A percentile compares a stretch with the other conserved stretches of the same genome.
Evolutionary conservation across 257 asterid species (phyloP).

Genomic region (Solanum ossicruentum): DNA sequence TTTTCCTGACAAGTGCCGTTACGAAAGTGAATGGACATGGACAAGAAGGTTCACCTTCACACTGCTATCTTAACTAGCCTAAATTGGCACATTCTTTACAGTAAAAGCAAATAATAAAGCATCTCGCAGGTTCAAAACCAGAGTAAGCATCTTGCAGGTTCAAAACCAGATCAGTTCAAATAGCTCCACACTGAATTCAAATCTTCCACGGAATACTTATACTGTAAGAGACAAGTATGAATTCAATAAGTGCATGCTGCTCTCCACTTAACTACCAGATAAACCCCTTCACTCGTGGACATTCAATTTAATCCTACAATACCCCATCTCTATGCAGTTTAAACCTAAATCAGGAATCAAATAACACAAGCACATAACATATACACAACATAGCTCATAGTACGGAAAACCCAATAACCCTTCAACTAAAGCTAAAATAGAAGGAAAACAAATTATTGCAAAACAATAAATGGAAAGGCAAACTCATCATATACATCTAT

Average conservation of each 20-base stretch:
- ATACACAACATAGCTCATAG: neutral
- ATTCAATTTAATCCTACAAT: neutral
- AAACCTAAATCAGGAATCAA: neutral
- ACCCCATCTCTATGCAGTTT: neutral
- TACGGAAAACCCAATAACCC: neutral
- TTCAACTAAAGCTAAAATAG: neutral
- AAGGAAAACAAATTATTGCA: neutral
- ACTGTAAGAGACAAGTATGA: neutral
- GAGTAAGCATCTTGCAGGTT: too few species aligned
- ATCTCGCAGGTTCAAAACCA: neutral
- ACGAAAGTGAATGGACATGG: neutral
- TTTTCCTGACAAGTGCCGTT: neutral
- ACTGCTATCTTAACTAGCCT: neutral
- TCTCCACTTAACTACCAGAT: neutral
- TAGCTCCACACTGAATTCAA: neutral
- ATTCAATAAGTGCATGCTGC: slow-evolving; percentile 38
- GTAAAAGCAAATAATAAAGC: neutral
- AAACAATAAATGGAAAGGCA: neutral
- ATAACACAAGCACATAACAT: neutral
- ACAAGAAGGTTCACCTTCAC: neutral
- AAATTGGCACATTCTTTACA: neutral
- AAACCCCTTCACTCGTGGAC: neutral
- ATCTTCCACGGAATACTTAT: neutral
- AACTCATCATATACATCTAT: neutral
- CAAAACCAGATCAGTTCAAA: neutral